Evolutionary conservation across 805 yeast species (phyloP), one percentile per base, ranked within the genome.

Genomic region (Kodamaea restingae): DNA sequence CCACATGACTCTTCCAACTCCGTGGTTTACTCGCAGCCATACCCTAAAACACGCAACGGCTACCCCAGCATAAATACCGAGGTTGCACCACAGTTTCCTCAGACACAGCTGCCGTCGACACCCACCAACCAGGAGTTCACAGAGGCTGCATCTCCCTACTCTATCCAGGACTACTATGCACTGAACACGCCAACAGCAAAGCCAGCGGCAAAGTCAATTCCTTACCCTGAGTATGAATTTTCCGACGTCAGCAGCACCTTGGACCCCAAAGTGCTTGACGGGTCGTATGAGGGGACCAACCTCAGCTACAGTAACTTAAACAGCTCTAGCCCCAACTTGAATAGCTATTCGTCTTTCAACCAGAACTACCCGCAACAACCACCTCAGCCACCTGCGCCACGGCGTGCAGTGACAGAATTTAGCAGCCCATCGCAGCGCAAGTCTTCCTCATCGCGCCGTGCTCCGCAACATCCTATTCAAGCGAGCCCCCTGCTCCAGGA

Each of bases 131-230:
- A 41, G 35, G 34, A 18, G 41, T 31, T 32, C 11, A 32, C 18
- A n/a, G 38, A 25, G 14, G 17, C 38, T 9, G 41, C 26, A 11
- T 41, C 44, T 4, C 40, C 44, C 4, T 41, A 41, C 35, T 38
- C 44, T 11, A 35, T 41, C 31, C 44, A 38, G 22, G 39, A 36
- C 21, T 40, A 35, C 34, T 36, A 40, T 35, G 26, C 35, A 7
- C 29, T 24, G 17, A 14, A 18, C 17, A 28, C 33, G 27, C 28
- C 28, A 20, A 12, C 21, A 25, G n/a, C 27, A 25, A 25, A 4
- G 4, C 11, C 27, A 10, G 4, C 27, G 7, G 27, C 12, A 9
- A 25, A 25, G 12, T 8, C 22, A 21, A 21, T 22, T 4, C 38
- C 38, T 10, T 35, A 35, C 17, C 38, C 38, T n/a, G 36, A 33